A percentile compares a stretch with the other conserved stretches of the same genome.
phyloP scores from a whole-genome alignment of 768 basidiomycete species.

The Crepidotus variabilis region DNA sequence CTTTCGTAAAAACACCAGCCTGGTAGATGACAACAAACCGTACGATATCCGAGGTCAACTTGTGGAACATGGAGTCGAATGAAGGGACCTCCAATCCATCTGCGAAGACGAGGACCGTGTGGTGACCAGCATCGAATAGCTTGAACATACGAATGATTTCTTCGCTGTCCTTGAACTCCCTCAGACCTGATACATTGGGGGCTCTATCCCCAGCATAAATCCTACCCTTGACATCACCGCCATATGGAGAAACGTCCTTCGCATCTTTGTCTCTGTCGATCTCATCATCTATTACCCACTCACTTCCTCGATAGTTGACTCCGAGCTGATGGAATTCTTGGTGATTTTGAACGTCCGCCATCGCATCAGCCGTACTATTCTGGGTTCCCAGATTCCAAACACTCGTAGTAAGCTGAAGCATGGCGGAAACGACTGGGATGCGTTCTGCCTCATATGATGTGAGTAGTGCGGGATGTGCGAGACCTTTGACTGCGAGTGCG shows the following conservation, averaged over 20 bases:
- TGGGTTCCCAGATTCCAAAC: slow-evolving; percentile 17
- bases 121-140: not conserved
- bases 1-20: not conserved
- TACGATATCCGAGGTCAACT: not conserved
- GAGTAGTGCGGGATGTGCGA: slow-evolving; percentile 21
- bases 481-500: slow-evolving; percentile 25
- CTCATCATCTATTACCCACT: slow-evolving; percentile 37
- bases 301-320: slow-evolving; percentile 49
- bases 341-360: slow-evolving; percentile 12
- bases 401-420: slow-evolving; percentile 27
- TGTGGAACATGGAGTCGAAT: not conserved
- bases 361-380: not conserved
- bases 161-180: not conserved
- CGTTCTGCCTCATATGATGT: slow-evolving; percentile 30
- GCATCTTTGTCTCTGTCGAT: not conserved
- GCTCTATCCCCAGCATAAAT: not conserved
- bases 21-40: not conserved
- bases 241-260: not conserved
- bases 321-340: slow-evolving; percentile 36
- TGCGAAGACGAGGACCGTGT: not conserved
- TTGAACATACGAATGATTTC: not conserved
- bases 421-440: slow-evolving; percentile 33
- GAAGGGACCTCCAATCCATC: not conserved
- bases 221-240: not conserved
- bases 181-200: not conserved